Conservation (phyloP, 495 filamentous ascomycete species). For the Penicillium egyptiacum region DNA sequence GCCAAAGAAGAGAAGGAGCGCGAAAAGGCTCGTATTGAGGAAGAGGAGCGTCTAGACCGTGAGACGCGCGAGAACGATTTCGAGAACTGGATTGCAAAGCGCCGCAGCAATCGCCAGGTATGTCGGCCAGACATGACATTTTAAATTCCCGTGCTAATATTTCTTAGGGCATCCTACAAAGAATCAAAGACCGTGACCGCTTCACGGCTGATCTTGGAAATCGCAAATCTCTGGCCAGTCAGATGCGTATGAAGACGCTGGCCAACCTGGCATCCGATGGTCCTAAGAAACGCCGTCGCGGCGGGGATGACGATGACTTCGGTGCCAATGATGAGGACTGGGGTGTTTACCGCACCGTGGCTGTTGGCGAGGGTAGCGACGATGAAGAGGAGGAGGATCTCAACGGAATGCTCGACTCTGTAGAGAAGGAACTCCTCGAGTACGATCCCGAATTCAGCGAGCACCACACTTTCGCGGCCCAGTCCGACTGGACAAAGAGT, state of each 20-base stretch:
- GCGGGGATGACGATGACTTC: slow-evolving; percentile 83
- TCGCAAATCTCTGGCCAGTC: slow-evolving; percentile 90
- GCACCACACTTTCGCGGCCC: slow-evolving; percentile 85
- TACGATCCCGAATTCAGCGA: slow-evolving; percentile 88
- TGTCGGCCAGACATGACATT: slow-evolving; percentile 4
- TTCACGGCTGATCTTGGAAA: slow-evolving; percentile 92
- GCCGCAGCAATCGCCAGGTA: slow-evolving; percentile 69
- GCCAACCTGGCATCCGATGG: slow-evolving; percentile 92
- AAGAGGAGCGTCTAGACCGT: slow-evolving; percentile 77
- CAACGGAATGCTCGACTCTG: slow-evolving; percentile 61
- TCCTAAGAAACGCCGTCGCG: slow-evolving; percentile 79
- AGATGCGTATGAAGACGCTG: slow-evolving; percentile 98
- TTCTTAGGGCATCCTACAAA: slow-evolving; percentile 60
- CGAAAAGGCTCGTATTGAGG: slow-evolving; percentile 78
- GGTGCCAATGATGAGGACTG: slow-evolving; percentile 97
- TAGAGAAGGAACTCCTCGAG: slow-evolving; percentile 81
- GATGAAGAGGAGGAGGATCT: slow-evolving; percentile 88
- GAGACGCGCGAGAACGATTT: slow-evolving; percentile 82
- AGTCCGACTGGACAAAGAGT: slow-evolving; percentile 90
- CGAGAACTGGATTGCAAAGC: slow-evolving; percentile 81
- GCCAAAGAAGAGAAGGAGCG: slow-evolving; percentile 94
- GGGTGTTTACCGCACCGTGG: slow-evolving; percentile 91
- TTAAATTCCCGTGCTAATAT: slow-evolving; percentile 12
- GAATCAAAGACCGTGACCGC: slow-evolving; percentile 88
- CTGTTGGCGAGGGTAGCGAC: slow-evolving; percentile 72